A percentile compares a stretch with the other conserved stretches of the same genome.
Evolutionary conservation across 805 yeast species (phyloP).

Genomic region (Dipodascopsis uninucleata): DNA sequence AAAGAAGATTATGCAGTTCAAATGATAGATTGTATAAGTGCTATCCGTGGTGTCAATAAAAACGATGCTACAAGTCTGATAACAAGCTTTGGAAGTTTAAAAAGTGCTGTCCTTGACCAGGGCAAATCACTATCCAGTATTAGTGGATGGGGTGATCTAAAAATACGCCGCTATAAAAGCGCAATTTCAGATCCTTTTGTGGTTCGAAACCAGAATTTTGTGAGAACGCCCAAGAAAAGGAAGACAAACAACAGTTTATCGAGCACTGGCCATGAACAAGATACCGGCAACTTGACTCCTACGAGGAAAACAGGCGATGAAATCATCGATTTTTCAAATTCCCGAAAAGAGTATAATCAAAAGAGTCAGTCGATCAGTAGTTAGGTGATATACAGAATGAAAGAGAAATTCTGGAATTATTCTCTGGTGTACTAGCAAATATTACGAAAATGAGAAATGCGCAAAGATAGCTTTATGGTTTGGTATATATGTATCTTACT

Average conservation of each 20-base stretch:
- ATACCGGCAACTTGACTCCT: not conserved
- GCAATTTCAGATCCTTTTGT: conserved; percentile 33
- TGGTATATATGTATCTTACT: too few relatives aligned
- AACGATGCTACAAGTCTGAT: conserved; percentile 38
- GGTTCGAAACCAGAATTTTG: conserved; percentile 4
- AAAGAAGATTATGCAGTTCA: conserved; percentile 36
- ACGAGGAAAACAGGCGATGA: conserved; percentile 1
- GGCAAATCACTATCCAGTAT: conserved; percentile 29
- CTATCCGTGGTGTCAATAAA: conserved; percentile 40
- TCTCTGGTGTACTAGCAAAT: conserved; percentile 17
- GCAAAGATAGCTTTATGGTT: too few relatives aligned
- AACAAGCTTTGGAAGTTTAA: conserved; percentile 35
- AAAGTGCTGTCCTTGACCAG: conserved; percentile 33
- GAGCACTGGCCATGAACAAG: not conserved
- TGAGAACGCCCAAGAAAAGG: not conserved
- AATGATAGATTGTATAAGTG: conserved; percentile 35
- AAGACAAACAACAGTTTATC: not conserved
- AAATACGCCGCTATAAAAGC: conserved; percentile 30
- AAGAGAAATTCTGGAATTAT: conserved; percentile 5
- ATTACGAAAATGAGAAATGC: conserved; percentile 2
- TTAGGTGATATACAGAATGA: not conserved
- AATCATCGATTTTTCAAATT: not conserved
- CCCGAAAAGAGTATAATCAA: not conserved
- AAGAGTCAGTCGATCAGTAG: not conserved
- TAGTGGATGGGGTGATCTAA: conserved; percentile 38